Conservation (phyloP, 1,284 basidiomycete genomes). For the Phellopilus nigrolimitatus region DNA sequence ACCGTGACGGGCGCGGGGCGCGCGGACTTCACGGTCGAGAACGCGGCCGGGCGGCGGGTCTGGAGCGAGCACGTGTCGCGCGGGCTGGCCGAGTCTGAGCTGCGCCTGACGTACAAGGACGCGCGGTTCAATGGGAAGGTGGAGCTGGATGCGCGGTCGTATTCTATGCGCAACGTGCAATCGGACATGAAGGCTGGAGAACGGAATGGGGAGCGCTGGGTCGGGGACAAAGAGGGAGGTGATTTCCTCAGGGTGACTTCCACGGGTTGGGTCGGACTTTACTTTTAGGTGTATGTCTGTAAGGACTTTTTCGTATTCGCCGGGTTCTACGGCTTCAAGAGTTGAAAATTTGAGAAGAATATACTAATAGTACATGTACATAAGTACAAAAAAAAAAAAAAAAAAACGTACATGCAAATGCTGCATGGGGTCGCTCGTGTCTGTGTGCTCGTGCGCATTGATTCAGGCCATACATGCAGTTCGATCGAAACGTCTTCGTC, state of each 20-base stretch:
- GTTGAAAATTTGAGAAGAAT: too few species aligned
- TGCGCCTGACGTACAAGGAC: constrained; percentile 51
- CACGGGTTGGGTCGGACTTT: constrained; percentile 49
- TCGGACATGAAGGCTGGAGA: constrained; percentile 22
- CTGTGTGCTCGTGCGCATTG: too few species aligned
- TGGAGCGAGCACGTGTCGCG: constrained; percentile 41
- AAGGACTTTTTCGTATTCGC: not conserved
- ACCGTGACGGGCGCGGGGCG: constrained; percentile 47
- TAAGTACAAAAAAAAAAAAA: too few species aligned
- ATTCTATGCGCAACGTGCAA: constrained; percentile 35
- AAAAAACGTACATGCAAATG: too few species aligned
- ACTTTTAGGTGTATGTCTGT: constrained; percentile 33
- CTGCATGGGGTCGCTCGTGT: too few species aligned
- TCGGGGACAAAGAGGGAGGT: constrained; percentile 40
- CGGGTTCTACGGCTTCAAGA: too few species aligned
- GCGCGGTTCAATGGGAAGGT: constrained; percentile 47
- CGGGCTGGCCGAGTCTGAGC: constrained; percentile 45
- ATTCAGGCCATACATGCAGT: too few species aligned
- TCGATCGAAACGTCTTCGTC: too few species aligned
- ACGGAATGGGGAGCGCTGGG: constrained; percentile 40
- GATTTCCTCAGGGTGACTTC: constrained; percentile 42
- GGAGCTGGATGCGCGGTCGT: constrained; percentile 41
- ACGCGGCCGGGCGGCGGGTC: constrained; percentile 39
- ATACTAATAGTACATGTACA: too few species aligned
- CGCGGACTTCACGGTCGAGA: constrained; percentile 45